These are phyloP conservation scores for Pichia nanzhaoensis DNA, from an alignment of 805 yeast species.

Conservation along the genomic window DNA sequence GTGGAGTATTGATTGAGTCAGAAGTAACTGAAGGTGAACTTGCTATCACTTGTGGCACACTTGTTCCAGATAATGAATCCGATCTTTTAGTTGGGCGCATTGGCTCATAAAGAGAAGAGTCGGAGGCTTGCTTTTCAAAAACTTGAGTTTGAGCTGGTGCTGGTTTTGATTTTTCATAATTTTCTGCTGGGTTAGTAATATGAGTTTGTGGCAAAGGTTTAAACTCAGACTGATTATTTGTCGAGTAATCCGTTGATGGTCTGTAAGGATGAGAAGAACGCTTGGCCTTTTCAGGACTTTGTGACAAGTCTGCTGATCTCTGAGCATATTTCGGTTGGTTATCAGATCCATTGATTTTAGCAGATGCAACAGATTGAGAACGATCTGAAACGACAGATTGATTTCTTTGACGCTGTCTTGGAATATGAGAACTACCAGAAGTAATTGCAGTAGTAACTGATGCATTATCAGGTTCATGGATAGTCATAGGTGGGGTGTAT, in stretches of 20 bases:
- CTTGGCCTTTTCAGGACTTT: background rate
- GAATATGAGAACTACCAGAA: constrained; percentile 3
- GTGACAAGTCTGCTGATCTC: background rate
- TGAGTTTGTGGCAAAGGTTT: constrained; percentile 6
- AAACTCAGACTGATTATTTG: background rate
- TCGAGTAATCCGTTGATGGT: background rate
- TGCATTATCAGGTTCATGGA: constrained; percentile 29
- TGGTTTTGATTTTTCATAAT: constrained; percentile 1
- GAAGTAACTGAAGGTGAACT: background rate
- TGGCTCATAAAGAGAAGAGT: constrained; percentile 15
- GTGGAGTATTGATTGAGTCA: constrained; percentile 1
- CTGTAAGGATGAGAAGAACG: background rate
- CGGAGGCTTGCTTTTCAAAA: constrained; percentile 3
- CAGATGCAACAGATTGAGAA: background rate
- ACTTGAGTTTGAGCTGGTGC: background rate
- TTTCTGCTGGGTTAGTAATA: constrained; percentile 4
- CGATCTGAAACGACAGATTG: constrained; percentile 10
- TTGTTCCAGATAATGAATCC: constrained; percentile 19
- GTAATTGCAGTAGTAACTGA: constrained; percentile 23
- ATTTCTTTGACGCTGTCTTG: constrained; percentile 10
- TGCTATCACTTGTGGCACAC: background rate
- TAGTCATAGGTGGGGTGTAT: constrained; percentile 17
- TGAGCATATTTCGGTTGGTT: background rate
- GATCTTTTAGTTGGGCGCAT: constrained; percentile 29
- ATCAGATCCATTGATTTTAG: background rate